Evolutionary conservation across 176 grass and related monocot species (phyloP), one percentile per base, ranked within the genome.

Genomic region (Avena insularis): DNA sequence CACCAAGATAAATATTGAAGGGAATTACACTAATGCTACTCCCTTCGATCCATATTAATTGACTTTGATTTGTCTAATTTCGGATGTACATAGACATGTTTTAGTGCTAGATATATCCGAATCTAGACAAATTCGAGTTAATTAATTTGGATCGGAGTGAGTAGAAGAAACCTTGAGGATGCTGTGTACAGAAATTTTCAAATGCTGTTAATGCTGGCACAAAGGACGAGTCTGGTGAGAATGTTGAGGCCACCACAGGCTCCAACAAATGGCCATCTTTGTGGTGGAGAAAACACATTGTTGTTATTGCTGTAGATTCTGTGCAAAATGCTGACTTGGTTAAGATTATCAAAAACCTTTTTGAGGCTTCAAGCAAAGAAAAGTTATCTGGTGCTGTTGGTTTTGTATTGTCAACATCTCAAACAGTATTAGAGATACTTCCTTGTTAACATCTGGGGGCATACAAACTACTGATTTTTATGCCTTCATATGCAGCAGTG

Each of bases 401-500:
- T 74, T 90, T 96, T 73, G 79, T 93, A 80, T 72, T 96, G 85
- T 89, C 94, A 77, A 96, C 94, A 53, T 87, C 86, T 51, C 70
- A 72, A 80, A 83, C 85, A 67, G 83, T 93, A 89, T 91, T 88
- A 50, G 86, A 90, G 84, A 86, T 94, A 94, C 86, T 86, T 85
- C 61, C 73, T 78, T 97, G 29, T 79, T 97, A 35, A 81, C 71
- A 77, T 74, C 81, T 31, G 82, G 84, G 31, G 88, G 92, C 75
- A 90, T 97, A 84, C 72, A 85, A 78, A 51, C 88, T 64, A 86
- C 86, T 83, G 92, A 89, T 87, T 97, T 97, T 88, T 92, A 97
- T 94, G 95, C 95, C 80, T 92, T 97, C 73, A 91, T 97, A 82
- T 97, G 95, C 84, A 97, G 86, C 71, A 94, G 92, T 84, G 95